A percentile compares a stretch with the other conserved stretches of the same genome.
Conservation (phyloP, 768 basidiomycete genomes). For the Leucocoprinus birnbaumii region DNA sequence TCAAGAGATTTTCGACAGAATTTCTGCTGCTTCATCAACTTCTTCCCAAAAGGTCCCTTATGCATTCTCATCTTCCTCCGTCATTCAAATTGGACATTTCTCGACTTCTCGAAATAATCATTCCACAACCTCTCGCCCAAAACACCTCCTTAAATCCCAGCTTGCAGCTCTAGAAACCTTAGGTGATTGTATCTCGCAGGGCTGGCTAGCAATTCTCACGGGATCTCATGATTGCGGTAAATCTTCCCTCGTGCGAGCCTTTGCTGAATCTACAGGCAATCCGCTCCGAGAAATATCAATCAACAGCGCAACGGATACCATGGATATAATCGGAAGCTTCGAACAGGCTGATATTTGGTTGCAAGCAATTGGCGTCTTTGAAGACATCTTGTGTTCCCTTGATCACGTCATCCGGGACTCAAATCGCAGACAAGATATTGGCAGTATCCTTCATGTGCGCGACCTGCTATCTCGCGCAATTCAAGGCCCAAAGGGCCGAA, state of each 20-base stretch:
- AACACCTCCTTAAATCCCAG: slow-evolving; percentile 58
- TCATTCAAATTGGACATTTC: slow-evolving; percentile 69
- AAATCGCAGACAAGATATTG: neutral
- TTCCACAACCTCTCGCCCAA: slow-evolving; percentile 33
- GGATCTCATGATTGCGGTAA: slow-evolving; percentile 79
- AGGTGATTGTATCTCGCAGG: slow-evolving; percentile 67
- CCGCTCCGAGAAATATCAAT: slow-evolving; percentile 69
- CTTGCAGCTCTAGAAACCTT: slow-evolving; percentile 70
- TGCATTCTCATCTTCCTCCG: slow-evolving; percentile 42
- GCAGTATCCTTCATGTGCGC: slow-evolving; percentile 5
- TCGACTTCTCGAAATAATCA: slow-evolving; percentile 32
- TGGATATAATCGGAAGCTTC: slow-evolving; percentile 93
- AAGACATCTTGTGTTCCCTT: slow-evolving; percentile 35
- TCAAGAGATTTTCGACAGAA: slow-evolving; percentile 46
- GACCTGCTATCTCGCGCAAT: slow-evolving; percentile 14
- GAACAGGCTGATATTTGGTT: slow-evolving; percentile 78
- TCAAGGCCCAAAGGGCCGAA: slow-evolving; percentile 3
- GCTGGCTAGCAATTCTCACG: slow-evolving; percentile 88
- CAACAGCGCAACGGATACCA: slow-evolving; percentile 87
- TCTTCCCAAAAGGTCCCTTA: slow-evolving; percentile 25
- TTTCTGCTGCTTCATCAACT: slow-evolving; percentile 35
- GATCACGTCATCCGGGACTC: slow-evolving; percentile 32
- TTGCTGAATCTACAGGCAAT: slow-evolving; percentile 73
- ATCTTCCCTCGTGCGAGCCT: slow-evolving; percentile 62
- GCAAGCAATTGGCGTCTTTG: slow-evolving; percentile 33